phyloP scores from a whole-genome alignment of 2,329 filamentous ascomycete genomes.

The Pseudogymnoascus pannorum region DNA sequence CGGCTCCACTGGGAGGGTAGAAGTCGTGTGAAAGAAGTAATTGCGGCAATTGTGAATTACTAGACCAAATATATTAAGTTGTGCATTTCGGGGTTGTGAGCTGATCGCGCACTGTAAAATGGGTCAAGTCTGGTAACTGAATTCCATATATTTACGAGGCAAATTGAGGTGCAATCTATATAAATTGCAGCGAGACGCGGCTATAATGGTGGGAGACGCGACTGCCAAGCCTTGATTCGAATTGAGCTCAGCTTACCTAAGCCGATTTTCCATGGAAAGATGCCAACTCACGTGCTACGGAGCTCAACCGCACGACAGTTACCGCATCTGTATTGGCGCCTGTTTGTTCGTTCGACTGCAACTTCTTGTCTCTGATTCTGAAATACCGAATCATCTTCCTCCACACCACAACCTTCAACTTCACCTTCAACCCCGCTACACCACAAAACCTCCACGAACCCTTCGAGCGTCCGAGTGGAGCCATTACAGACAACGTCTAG shows the following conservation, averaged over 20 bases:
- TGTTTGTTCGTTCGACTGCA: slow-evolving; percentile 7
- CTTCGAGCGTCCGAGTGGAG: slow-evolving; percentile 5
- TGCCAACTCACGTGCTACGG: slow-evolving; percentile 4
- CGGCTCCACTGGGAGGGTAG: not conserved
- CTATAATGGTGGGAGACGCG: not conserved
- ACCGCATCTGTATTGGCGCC: slow-evolving; percentile 10
- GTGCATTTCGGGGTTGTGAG: not conserved
- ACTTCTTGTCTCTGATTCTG: slow-evolving; percentile 9
- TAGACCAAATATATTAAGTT: not conserved
- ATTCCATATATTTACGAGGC: not conserved
- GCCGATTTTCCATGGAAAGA: not conserved
- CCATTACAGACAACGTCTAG: slow-evolving; percentile 8
- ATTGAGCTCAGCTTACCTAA: not conserved
- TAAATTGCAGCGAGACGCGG: not conserved
- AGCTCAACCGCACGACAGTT: slow-evolving; percentile 7
- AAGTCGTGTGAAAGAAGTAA: not conserved
- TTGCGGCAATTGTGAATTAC: not conserved
- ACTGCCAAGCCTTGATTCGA: not conserved
- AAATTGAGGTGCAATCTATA: not conserved
- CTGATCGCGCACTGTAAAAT: not conserved
- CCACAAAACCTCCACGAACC: slow-evolving; percentile 1
- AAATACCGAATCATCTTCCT: slow-evolving; percentile 8
- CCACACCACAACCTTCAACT: slow-evolving; percentile 9
- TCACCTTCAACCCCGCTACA: slow-evolving; percentile 8
- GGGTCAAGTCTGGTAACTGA: not conserved